Percentiles rank a stretch among this genome's conserved stretches.
These are phyloP conservation scores for Phytophthora sansomeana DNA, from an alignment of 352 stramenopile genomes.

Conservation along the genomic window DNA sequence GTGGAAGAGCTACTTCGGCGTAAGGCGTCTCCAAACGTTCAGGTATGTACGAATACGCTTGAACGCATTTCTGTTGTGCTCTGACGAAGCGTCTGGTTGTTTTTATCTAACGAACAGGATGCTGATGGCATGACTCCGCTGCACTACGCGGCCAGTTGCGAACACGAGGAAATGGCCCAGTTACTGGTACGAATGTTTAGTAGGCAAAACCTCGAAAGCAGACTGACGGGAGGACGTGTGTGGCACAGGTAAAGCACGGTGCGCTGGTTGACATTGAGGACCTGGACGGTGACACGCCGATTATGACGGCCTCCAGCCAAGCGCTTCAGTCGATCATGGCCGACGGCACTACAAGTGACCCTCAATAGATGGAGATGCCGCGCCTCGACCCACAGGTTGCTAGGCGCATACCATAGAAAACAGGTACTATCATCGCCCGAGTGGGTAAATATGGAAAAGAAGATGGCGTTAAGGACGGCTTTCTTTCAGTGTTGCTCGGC, in stretches of 20 bases:
- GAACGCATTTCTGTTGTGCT: background rate
- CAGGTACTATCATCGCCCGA: slow-evolving; percentile 24
- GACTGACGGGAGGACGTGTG: slow-evolving; percentile 13
- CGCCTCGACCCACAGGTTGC: slow-evolving; percentile 17
- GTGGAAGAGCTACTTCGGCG: slow-evolving; percentile 62
- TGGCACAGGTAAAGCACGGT: slow-evolving; percentile 62
- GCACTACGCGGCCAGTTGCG: slow-evolving; percentile 80
- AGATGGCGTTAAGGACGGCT: slow-evolving; percentile 2
- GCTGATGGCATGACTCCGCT: slow-evolving; percentile 82
- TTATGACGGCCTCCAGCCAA: slow-evolving; percentile 49
- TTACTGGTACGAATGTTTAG: slow-evolving; percentile 55
- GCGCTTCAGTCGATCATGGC: slow-evolving; percentile 58
- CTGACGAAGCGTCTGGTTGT: slow-evolving; percentile 12
- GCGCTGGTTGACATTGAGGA: slow-evolving; percentile 68
- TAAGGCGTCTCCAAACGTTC: slow-evolving; percentile 64
- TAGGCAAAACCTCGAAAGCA: slow-evolving; percentile 12
- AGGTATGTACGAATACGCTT: slow-evolving; percentile 37
- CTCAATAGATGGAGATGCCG: slow-evolving; percentile 30
- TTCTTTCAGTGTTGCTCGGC: slow-evolving; percentile 2
- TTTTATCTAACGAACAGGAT: slow-evolving; percentile 48
- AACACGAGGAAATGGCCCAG: slow-evolving; percentile 70
- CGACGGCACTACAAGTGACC: slow-evolving; percentile 28
- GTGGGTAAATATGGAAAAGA: slow-evolving; percentile 22
- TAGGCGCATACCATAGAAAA: slow-evolving; percentile 30
- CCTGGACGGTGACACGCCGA: slow-evolving; percentile 72